phyloP scores from a whole-genome alignment of 2,329 filamentous ascomycete genomes.

The Verticillium dahliae region DNA sequence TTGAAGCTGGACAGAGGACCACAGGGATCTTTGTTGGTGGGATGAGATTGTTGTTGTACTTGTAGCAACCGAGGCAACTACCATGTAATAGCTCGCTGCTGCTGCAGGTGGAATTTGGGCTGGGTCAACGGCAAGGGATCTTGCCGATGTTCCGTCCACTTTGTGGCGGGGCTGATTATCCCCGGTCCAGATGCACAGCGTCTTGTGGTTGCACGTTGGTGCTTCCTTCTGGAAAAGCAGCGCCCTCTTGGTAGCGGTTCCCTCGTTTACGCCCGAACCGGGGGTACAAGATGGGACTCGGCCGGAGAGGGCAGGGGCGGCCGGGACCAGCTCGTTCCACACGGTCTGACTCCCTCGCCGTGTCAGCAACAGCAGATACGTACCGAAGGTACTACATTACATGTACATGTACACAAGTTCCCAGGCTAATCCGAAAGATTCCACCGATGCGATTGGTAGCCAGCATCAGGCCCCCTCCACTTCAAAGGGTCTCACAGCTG shows the following conservation, averaged over 20 bases:
- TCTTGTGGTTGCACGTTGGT: not conserved
- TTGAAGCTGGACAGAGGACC: not conserved
- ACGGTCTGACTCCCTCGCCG: not conserved
- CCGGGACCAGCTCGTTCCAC: not conserved
- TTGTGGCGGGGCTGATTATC: not conserved
- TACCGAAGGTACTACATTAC: not conserved
- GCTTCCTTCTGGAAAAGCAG: not conserved
- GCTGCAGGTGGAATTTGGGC: not conserved
- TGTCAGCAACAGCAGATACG: not conserved
- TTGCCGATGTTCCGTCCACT: not conserved
- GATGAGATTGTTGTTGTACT: not conserved
- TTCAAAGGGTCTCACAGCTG: not conserved
- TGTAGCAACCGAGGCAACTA: not conserved
- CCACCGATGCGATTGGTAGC: not conserved
- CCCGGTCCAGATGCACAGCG: not conserved
- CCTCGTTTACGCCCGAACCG: not conserved
- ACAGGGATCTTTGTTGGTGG: not conserved
- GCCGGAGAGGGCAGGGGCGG: not conserved
- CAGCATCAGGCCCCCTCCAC: not conserved
- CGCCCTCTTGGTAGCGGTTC: not conserved
- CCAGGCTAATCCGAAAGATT: not conserved
- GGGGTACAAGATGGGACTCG: not conserved
- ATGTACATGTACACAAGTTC: not conserved
- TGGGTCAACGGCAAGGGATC: not conserved
- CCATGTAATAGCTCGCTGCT: not conserved